Evolutionary conservation across 177 flowering plant genomes (phyloP), one percentile per base, ranked within the genome.

Genomic region (Vitis hybrid): DNA sequence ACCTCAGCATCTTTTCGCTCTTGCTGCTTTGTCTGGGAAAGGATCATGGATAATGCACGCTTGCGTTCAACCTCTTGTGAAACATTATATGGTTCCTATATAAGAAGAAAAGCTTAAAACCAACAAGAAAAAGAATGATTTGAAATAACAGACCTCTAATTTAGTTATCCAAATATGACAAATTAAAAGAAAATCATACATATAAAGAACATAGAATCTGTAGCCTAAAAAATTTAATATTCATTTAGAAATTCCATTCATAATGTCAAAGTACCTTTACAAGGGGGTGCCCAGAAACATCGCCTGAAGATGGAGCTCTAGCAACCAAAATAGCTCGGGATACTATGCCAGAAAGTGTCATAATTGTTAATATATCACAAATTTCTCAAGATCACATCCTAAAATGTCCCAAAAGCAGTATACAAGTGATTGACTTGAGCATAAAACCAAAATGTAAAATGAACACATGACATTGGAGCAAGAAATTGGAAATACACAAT

Each of bases 1-100:
- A 93, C 99, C 95, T 91, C 97, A 67, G 87, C 86, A 80, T 91
- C 96, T 81, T 85, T 95, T 32, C 90, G 80, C 76, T 93, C 99
- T 80, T 91, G 98, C 18, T 86, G 93, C 78, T 90, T 95, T 78
- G 98, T 87, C 63, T 89, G 98, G 45, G 97, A 93, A 19, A 91
- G 88, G 56, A 95, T 75, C 91, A 89, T 84, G 30, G 92, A 89
- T 75, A 95, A 78, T 62, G 97, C 94, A 72, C 95, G 96, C 74
- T 91, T 95, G 68, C 99, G 89, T 66, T 95, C 99, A 75, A 72
- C 82, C 76, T 95, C 99, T 69, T 87, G 96, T 54, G 87, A 56
- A 50, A 79, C 66, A 70, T 93, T 87, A 78, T 91, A 93, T 7
- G 92, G 86, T 50, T 93, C 98, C 99, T 95, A 72, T 17, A 79